These are phyloP conservation scores for Persicaria maculosa DNA, from an alignment of 148 eudicot species.

Conservation along the genomic window DNA sequence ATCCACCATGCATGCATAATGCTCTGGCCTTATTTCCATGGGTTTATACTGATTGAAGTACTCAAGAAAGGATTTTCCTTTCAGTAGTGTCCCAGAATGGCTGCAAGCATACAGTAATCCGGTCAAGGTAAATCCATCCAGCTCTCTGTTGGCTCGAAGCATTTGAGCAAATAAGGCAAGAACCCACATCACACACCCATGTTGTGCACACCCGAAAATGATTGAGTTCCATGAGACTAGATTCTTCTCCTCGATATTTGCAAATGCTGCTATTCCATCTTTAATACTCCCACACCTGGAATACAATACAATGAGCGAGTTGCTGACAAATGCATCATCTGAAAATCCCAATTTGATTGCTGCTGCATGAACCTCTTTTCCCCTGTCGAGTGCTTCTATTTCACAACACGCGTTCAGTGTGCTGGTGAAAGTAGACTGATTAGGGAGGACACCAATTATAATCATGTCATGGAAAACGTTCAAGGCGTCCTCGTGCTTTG, in stretches of 20 bases:
- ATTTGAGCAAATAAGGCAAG: conserved; percentile 44
- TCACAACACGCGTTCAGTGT: conserved; percentile 64
- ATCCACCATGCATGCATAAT: conserved; percentile 76
- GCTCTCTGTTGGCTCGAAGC: conserved; percentile 37
- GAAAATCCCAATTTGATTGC: conserved; percentile 47
- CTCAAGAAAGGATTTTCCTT: conserved; percentile 46
- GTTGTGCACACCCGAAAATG: conserved; percentile 79
- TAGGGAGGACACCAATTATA: conserved; percentile 45
- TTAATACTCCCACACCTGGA: conserved; percentile 53
- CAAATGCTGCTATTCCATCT: conserved; percentile 44
- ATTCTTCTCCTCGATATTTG: conserved; percentile 41
- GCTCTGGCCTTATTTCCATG: conserved; percentile 49
- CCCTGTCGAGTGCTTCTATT: conserved; percentile 36
- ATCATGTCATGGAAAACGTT: conserved; percentile 52
- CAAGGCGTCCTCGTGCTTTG: conserved; percentile 48
- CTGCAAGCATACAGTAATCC: conserved; percentile 69
- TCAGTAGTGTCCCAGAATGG: conserved; percentile 48
- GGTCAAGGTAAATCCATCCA: conserved; percentile 72
- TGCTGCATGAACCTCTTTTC: conserved; percentile 45
- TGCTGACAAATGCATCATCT: conserved; percentile 58
- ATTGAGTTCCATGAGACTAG: conserved; percentile 82
- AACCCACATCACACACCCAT: conserved; percentile 47
- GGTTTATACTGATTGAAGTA: conserved; percentile 26
- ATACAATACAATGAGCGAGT: conserved; percentile 62
- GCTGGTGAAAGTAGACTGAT: conserved; percentile 82